Conservation (phyloP, 1,284 basidiomycete genomes). For the Meripilus lineatus region DNA sequence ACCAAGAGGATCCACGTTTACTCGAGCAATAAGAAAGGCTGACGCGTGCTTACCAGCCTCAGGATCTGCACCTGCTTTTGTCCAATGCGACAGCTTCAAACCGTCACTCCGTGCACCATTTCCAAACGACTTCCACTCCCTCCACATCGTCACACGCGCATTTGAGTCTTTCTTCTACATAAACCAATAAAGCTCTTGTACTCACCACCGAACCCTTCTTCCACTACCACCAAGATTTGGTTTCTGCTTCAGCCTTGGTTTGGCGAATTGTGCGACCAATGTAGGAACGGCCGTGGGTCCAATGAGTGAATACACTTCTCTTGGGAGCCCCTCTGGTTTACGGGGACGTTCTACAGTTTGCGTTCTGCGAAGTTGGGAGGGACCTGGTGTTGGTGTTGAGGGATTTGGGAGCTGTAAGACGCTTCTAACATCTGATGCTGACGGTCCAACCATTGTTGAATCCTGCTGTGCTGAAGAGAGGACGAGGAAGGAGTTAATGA, state of each 20-base stretch:
- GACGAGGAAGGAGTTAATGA: no score
- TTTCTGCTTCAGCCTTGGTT: conserved; percentile 85
- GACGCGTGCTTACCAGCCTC: conserved; percentile 40
- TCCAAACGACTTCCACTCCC: conserved; percentile 74
- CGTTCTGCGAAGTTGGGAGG: conserved; percentile 27
- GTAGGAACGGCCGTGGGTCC: conserved; percentile 84
- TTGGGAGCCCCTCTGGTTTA: conserved; percentile 87
- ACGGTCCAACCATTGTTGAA: conserved; percentile 33
- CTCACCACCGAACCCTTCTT: conserved; percentile 63
- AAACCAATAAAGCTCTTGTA: neutral
- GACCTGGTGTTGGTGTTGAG: conserved; percentile 34
- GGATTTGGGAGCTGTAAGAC: conserved; percentile 58
- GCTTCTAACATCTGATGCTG: conserved; percentile 78
- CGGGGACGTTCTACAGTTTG: conserved; percentile 32
- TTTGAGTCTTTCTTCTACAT: neutral
- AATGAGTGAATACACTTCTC: conserved; percentile 92
- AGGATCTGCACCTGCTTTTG: conserved; percentile 51
- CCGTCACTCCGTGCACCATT: conserved; percentile 60
- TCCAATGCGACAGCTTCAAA: conserved; percentile 66
- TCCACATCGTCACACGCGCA: conserved; percentile 28
- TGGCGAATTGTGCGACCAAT: conserved; percentile 68
- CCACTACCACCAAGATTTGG: conserved; percentile 62
- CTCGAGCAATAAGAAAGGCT: neutral
- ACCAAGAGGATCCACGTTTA: conserved; percentile 4
- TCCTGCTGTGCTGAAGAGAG: neutral